Base-by-base conservation (phyloP, 768 basidiomycete species). In the Daedalea quercina region DNA sequence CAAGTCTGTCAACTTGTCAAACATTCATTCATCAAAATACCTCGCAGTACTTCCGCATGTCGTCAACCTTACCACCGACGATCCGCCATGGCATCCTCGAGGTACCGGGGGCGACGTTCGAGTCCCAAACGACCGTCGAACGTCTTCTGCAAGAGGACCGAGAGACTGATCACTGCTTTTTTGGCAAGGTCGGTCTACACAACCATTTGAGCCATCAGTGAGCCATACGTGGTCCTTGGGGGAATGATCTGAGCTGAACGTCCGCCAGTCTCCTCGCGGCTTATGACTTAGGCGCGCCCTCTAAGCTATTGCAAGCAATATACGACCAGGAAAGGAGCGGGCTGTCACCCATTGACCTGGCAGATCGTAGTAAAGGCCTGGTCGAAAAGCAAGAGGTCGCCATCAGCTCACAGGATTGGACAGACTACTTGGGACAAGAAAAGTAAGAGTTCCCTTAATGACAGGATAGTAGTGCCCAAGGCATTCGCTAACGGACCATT, bases 171-270 rank as follows among this genome's bases (percentile, higher is more conserved):
- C 80, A 82, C 54, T 79, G 79, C 59, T 76, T 73, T 60, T 80
- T 73, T 57, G 64, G 70, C 11, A 47, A 61, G 17, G 65, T 69
- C 17, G 70, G 72, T 2, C 69, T 82, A 25, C 80, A 84, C 58
- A 82, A 82, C 60, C 82, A 84, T 62, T 63, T 80, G 13, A 76
- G 74, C 57, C 81, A 84, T 58, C 81, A 82, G 81, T 82, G 47
- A 64, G 76, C 58, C 9, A 6, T 23, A 12, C 9, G 11, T 41
- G 13, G 17, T 33, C 9, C 37, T 31, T 31, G 28, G 4, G 28
- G 28, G 28, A 6, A 31, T 31, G 11, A 31, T 11, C 11, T 28
- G n/a, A 25, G 9, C 37, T 15, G 9, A 25, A 1, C 28, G 26
- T 17, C 25, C n/a, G 23, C 25, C 31, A 83, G 80, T 55, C 50